phyloP scores from a whole-genome alignment of 2,329 filamentous ascomycete species.

The Aspergillus fumigatiaffinis region DNA sequence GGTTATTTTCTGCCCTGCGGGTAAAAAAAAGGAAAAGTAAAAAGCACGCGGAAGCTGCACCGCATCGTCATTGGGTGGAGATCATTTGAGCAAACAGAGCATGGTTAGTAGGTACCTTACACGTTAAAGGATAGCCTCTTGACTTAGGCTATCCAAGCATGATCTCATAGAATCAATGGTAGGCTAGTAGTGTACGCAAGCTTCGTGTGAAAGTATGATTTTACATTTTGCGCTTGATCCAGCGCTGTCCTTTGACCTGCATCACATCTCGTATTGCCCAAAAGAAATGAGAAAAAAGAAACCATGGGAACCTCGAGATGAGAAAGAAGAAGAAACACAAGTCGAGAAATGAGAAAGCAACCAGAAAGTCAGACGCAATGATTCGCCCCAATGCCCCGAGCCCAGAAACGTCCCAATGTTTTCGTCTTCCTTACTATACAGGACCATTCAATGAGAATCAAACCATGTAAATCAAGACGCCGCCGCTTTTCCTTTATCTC shows the following conservation, averaged over 20 bases:
- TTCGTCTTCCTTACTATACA: slow-evolving; percentile 38
- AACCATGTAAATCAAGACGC: slow-evolving; percentile 28
- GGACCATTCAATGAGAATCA: slow-evolving; percentile 26
- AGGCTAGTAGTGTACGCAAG: neutral
- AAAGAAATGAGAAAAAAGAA: neutral
- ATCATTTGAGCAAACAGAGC: neutral
- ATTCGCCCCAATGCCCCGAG: slow-evolving; percentile 38
- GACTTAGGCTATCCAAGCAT: neutral
- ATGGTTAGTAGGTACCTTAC: neutral
- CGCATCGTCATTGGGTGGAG: neutral
- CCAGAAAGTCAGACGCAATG: slow-evolving; percentile 29
- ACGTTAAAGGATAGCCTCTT: neutral
- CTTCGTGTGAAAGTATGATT: neutral
- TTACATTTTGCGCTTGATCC: neutral
- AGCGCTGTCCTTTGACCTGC: neutral
- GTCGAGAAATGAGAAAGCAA: slow-evolving; percentile 6
- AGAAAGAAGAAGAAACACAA: slow-evolving; percentile 10
- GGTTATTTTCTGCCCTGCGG: slow-evolving; percentile 1
- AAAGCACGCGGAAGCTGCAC: slow-evolving; percentile 1
- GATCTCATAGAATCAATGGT: neutral
- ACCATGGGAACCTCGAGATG: neutral
- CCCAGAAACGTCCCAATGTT: slow-evolving; percentile 37
- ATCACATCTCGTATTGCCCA: neutral
- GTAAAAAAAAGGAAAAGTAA: neutral
- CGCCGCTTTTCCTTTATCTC: slow-evolving; percentile 39